A percentile compares a stretch with the other conserved stretches of the same genome.
Evolutionary conservation across 495 filamentous ascomycete species (phyloP).

Genomic region (Lepidopterella palustris): DNA sequence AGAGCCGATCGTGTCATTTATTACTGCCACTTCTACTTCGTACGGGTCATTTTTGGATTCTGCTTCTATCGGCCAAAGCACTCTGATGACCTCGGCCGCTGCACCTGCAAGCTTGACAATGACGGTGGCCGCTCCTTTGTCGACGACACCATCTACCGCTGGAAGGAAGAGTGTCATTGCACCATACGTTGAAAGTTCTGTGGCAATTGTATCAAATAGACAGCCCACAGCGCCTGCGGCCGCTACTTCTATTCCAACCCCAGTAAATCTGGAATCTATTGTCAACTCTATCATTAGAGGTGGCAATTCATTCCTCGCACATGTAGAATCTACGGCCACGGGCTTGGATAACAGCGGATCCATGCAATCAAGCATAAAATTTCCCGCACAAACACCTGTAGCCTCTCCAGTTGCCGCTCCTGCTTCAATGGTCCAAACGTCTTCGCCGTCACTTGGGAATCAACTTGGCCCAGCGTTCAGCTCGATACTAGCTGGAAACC

Average conservation of each 20-base stretch:
- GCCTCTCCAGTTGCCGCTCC: background rate
- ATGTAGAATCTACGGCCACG: background rate
- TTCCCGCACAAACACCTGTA: background rate
- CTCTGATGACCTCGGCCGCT: background rate
- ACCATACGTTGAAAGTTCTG: background rate
- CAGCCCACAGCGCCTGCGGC: background rate
- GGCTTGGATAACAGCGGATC: too few relatives aligned
- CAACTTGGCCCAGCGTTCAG: background rate
- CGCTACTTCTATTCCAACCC: background rate
- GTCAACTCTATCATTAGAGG: background rate
- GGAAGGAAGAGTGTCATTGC: background rate
- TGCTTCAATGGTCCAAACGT: background rate
- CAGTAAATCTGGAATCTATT: background rate
- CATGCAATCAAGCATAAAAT: too few relatives aligned
- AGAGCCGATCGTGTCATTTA: background rate
- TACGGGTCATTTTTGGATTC: background rate
- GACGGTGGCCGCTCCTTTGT: background rate
- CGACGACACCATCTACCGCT: background rate
- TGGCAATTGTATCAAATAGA: background rate
- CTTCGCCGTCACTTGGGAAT: background rate
- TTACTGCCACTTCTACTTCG: background rate
- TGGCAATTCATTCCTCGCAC: background rate
- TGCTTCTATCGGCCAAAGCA: background rate
- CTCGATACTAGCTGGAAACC: background rate
- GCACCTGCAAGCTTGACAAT: background rate